These are phyloP conservation scores for Trichoderma polysporum DNA, from an alignment of 2,329 filamentous ascomycete species.

Conservation along the genomic window DNA sequence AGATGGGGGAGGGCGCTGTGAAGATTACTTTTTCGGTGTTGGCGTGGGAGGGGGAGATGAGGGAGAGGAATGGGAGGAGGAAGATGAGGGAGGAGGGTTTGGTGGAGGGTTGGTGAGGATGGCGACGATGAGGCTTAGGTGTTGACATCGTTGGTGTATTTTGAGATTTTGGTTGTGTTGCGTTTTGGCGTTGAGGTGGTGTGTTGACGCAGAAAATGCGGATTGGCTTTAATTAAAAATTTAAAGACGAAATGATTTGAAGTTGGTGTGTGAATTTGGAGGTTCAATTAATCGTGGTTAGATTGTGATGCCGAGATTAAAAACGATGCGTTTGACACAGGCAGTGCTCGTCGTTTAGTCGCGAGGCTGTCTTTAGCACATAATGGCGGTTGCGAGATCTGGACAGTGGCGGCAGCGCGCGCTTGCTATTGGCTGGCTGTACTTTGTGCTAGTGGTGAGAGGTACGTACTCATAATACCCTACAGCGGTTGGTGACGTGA, in stretches of 20 bases:
- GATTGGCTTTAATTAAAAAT: neutral
- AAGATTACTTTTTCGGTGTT: slow-evolving; percentile 95
- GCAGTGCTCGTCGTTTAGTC: neutral
- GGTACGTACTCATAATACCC: neutral
- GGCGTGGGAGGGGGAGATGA: slow-evolving; percentile 42
- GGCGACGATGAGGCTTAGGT: neutral
- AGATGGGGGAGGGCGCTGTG: slow-evolving; percentile 54
- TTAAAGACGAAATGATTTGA: neutral
- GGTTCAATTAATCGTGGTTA: neutral
- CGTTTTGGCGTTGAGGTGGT: neutral
- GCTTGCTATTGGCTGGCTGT: neutral
- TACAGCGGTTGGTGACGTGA: neutral
- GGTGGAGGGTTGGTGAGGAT: neutral
- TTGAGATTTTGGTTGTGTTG: neutral
- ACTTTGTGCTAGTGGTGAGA: neutral
- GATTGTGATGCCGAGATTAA: neutral
- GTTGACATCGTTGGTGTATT: neutral
- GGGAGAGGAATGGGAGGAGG: slow-evolving; percentile 22
- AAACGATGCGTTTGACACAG: too few species aligned
- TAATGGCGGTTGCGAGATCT: neutral
- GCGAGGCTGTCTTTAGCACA: neutral
- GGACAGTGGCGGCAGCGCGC: neutral
- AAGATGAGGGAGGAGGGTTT: neutral
- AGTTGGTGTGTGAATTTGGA: neutral
- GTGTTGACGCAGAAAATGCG: neutral